Conservation (phyloP, 306 rosid genomes). For the Arachis hypogaea region DNA sequence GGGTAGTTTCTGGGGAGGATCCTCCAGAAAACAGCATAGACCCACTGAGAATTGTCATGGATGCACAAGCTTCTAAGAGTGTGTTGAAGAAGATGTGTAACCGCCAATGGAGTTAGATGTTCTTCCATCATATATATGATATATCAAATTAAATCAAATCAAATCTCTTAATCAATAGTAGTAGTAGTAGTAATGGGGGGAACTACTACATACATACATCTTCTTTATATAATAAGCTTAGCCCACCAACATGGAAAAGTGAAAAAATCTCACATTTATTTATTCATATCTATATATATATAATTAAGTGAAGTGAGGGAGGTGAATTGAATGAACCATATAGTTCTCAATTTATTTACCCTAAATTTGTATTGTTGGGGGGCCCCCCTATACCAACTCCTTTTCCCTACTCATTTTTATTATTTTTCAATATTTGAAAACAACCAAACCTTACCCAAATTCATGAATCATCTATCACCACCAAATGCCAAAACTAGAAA, state of each 20-base stretch:
- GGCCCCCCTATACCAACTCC: conserved; percentile 41
- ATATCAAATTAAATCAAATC: too few species aligned
- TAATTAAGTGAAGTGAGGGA: neutral
- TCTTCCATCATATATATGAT: conserved; percentile 60
- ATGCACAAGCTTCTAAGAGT: conserved; percentile 88
- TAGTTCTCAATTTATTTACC: neutral
- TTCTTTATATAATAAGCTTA: conserved; percentile 52
- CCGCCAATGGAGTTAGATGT: conserved; percentile 79
- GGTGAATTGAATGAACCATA: neutral
- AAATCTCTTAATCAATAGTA: too few species aligned
- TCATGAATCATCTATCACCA: conserved; percentile 46
- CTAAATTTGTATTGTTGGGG: conserved; percentile 7
- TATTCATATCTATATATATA: too few species aligned
- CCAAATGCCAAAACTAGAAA: conserved; percentile 42
- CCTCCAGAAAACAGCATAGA: conserved; percentile 98
- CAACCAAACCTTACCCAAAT: conserved; percentile 43
- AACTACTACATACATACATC: conserved; percentile 54
- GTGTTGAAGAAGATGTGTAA: conserved; percentile 97
- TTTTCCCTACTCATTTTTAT: conserved; percentile 38
- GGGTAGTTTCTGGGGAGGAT: conserved; percentile 99
- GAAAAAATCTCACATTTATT: conserved; percentile 43
- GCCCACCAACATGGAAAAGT: conserved; percentile 51
- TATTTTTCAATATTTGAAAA: conserved; percentile 30
- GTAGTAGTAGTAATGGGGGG: conserved; percentile 29
- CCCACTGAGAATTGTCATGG: conserved; percentile 93